Evolutionary conservation across 228 moss, liverwort and hornwort genomes (phyloP).

Genomic region (Sphagnum fallax): DNA sequence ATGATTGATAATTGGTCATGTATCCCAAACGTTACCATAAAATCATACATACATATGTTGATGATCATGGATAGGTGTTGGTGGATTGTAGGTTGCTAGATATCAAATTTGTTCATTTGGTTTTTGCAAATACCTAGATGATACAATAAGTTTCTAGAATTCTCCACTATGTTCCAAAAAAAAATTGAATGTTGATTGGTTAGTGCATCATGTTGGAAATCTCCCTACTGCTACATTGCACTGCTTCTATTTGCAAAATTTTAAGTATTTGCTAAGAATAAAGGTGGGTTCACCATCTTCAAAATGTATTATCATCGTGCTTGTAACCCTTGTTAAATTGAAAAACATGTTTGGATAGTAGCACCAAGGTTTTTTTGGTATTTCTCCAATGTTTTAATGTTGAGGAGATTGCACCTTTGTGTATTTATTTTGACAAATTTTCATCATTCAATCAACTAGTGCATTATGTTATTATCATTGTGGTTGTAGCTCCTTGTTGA

Average conservation of each 20-base stretch:
- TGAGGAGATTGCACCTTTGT: neutral
- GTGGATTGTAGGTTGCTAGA: neutral
- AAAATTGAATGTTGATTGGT: constrained; percentile 1
- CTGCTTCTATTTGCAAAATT: constrained; percentile 80
- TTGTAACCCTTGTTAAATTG: no score
- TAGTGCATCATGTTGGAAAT: constrained; percentile 46
- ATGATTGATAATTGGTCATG: neutral
- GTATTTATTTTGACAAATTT: neutral
- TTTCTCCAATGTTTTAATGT: neutral
- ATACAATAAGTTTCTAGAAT: neutral
- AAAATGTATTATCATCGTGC: no score
- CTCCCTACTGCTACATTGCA: constrained; percentile 37
- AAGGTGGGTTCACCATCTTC: constrained; percentile 21
- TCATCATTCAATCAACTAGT: neutral
- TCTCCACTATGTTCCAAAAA: neutral
- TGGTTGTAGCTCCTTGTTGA: no score
- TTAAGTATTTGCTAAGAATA: constrained; percentile 63
- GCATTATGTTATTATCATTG: neutral
- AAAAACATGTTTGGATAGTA: neutral
- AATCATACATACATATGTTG: neutral
- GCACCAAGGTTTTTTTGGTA: no score
- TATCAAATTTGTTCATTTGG: neutral
- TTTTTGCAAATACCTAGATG: neutral
- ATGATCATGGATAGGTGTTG: neutral
- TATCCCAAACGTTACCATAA: neutral